These are phyloP conservation scores for Collybiopsis luxurians DNA, from an alignment of 768 basidiomycete species.

Conservation along the genomic window DNA sequence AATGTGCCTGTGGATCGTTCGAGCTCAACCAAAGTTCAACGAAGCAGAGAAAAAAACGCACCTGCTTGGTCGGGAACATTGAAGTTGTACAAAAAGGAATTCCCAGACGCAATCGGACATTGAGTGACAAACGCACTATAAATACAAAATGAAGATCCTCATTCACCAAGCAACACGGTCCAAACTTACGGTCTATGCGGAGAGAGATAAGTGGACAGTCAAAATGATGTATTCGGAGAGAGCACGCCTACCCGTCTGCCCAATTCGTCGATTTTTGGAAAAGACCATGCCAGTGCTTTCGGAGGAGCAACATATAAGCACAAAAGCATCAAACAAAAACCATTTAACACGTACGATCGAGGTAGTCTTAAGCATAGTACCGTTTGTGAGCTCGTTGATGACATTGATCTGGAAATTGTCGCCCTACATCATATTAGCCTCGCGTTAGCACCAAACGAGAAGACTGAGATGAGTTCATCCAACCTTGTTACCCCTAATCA, in stretches of 20 bases:
- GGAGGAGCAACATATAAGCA: background rate
- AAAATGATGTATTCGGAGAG: too few relatives aligned
- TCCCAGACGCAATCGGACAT: conserved; percentile 27
- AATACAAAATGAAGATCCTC: too few relatives aligned
- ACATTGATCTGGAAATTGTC: conserved; percentile 38
- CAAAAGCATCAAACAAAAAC: background rate
- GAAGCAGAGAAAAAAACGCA: background rate
- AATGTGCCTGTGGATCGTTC: too few relatives aligned
- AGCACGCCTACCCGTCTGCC: conserved; percentile 10
- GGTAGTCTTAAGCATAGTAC: conserved; percentile 36
- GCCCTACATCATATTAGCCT: conserved; percentile 17
- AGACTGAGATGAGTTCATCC: background rate
- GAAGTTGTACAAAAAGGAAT: conserved; percentile 31
- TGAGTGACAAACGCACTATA: conserved; percentile 23
- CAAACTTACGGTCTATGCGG: background rate
- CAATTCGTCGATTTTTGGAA: conserved; percentile 16
- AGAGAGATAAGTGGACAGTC: too few relatives aligned
- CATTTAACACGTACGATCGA: conserved; percentile 19
- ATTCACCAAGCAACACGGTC: too few relatives aligned
- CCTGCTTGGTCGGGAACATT: conserved; percentile 31
- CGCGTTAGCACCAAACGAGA: background rate
- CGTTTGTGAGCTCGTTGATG: conserved; percentile 35
- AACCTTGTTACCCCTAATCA: conserved; percentile 30
- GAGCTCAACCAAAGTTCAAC: too few relatives aligned
- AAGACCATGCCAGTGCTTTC: conserved; percentile 21